Percentiles rank a stretch among this genome's conserved stretches.
Evolutionary conservation across 2,329 filamentous ascomycete genomes (phyloP).

Genomic region (Apiospora kogelbergensis): DNA sequence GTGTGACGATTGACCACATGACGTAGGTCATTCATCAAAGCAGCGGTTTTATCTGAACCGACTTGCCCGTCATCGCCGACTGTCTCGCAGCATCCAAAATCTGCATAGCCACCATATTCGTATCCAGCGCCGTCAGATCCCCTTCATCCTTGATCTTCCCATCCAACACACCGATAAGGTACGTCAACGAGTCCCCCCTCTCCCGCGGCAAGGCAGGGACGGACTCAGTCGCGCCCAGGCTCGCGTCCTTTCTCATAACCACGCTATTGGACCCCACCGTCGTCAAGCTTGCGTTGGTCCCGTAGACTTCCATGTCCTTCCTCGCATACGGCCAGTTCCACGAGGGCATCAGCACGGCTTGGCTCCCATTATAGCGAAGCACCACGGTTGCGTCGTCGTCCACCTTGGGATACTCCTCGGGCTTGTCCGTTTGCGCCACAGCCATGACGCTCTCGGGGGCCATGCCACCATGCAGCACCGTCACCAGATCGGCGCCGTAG

Average conservation of each 20-base stretch:
- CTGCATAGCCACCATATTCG: neutral
- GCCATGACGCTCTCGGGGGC: neutral
- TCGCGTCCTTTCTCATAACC: neutral
- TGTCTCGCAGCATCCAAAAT: neutral
- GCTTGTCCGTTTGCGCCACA: neutral
- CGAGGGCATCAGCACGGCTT: neutral
- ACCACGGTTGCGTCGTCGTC: neutral
- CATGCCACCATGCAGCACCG: neutral
- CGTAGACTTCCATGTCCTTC: neutral
- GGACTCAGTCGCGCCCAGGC: neutral
- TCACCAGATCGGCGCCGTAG: neutral
- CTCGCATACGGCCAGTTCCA: neutral
- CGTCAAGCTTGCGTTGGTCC: neutral
- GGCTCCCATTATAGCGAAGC: neutral
- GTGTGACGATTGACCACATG: no score
- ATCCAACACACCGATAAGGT: neutral
- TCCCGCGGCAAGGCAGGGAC: neutral
- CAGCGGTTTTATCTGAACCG: neutral
- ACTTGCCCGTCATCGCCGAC: neutral
- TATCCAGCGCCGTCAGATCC: neutral
- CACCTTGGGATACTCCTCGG: neutral
- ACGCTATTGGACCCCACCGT: neutral
- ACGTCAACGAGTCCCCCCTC: neutral
- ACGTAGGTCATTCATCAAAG: neutral
- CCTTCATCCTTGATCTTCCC: neutral